These are phyloP conservation scores for Amphirosellinia nigrospora DNA, from an alignment of 495 filamentous ascomycete species.

Conservation along the genomic window DNA sequence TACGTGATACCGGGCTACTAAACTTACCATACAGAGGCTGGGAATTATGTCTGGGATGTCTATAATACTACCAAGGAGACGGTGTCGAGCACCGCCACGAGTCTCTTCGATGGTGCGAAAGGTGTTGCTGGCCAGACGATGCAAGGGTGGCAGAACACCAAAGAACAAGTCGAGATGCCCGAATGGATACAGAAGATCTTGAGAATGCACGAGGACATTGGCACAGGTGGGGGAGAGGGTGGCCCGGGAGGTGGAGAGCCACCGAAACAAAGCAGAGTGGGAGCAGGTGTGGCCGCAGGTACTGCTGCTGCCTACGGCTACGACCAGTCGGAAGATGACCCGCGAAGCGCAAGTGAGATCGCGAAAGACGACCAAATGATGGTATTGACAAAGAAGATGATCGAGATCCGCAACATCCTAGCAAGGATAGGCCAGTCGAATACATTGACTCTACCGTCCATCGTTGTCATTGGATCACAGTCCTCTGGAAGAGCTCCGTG, in stretches of 20 bases:
- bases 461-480: conserved; percentile 98
- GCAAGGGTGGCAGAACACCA: conserved; percentile 83
- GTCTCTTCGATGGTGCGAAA: conserved; percentile 70
- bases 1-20: conserved; percentile 15
- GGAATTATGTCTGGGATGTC: conserved; percentile 85
- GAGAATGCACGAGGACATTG: conserved; percentile 59
- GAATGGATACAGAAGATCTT: conserved; percentile 87
- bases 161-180: conserved; percentile 74
- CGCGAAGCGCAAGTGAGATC: conserved; percentile 60
- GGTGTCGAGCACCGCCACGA: conserved; percentile 67
- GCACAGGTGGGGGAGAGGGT: conserved; percentile 44
- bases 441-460: conserved; percentile 86
- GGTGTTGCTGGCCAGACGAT: conserved; percentile 78
- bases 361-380: conserved; percentile 99
- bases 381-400: conserved; percentile 98
- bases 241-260: conserved; percentile 56
- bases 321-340: conserved; percentile 74
- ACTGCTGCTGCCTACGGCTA: conserved; percentile 81
- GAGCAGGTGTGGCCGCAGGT: conserved; percentile 60
- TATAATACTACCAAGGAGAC: conserved; percentile 73
- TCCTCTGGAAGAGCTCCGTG: conserved; percentile 97
- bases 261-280: conserved; percentile 67
- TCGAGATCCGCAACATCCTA: conserved; percentile 92
- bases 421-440: conserved; percentile 90
- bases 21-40: conserved; percentile 68